Conservation (phyloP, 1,284 basidiomycete genomes). For the Xerocomus tenax region DNA sequence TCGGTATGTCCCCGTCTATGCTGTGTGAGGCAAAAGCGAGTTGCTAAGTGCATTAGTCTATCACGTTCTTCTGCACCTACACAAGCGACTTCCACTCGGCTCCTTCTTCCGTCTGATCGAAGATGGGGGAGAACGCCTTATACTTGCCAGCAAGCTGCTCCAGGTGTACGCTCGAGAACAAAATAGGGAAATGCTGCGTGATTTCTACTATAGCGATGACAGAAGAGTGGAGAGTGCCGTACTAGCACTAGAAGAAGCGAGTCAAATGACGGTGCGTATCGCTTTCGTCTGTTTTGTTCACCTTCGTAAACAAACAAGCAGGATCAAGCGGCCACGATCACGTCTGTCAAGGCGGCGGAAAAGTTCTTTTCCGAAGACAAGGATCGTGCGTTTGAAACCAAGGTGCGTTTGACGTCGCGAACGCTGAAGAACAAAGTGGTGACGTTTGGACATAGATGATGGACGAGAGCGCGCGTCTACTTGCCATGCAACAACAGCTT, state of each 20-base stretch:
- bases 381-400: conserved; percentile 82
- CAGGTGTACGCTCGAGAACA: conserved; percentile 86
- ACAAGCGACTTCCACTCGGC: conserved; percentile 76
- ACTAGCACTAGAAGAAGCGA: conserved; percentile 77
- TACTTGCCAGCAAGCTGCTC: conserved; percentile 66
- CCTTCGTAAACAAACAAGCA: conserved; percentile 27
- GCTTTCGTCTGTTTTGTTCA: neutral
- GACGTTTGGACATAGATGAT: conserved; percentile 56
- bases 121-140: conserved; percentile 69
- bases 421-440: neutral
- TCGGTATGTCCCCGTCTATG: conserved; percentile 48
- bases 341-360: conserved; percentile 71
- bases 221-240: conserved; percentile 85
- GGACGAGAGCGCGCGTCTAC: conserved; percentile 75
- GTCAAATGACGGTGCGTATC: conserved; percentile 45
- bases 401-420: conserved; percentile 41
- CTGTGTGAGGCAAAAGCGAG: neutral
- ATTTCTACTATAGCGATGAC: conserved; percentile 98
- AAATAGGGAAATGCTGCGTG: conserved; percentile 83
- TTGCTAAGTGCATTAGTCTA: conserved; percentile 52
- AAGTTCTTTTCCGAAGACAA: conserved; percentile 94
- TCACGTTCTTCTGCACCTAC: conserved; percentile 79
- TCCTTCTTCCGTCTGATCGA: conserved; percentile 94
- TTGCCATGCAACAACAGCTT: conserved; percentile 75
- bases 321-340: conserved; percentile 64